phyloP scores from a whole-genome alignment of 129 eudicot genomes.

The Escallonia rubra region DNA sequence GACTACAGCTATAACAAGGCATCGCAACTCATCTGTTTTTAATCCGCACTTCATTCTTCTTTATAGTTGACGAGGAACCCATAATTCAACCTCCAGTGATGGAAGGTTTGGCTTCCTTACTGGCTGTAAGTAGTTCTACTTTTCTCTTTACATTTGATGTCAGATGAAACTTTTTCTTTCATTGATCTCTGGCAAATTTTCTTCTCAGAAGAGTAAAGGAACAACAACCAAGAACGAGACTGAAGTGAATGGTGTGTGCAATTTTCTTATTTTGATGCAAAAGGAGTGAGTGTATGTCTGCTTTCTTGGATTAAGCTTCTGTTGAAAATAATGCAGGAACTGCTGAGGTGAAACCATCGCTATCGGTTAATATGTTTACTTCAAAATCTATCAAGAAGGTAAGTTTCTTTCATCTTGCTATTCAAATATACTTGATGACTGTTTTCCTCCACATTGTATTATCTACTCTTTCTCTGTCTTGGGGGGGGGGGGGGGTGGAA shows the following conservation, averaged over 20 bases:
- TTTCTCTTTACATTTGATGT: neutral
- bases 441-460: neutral
- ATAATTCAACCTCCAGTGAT: slow-evolving; percentile 58
- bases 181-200: slow-evolving; percentile 6
- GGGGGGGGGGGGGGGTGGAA: too few species aligned
- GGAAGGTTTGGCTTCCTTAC: slow-evolving; percentile 69
- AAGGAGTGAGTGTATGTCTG: neutral
- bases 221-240: slow-evolving; percentile 29
- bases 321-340: slow-evolving; percentile 35
- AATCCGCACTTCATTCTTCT: neutral
- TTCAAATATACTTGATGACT: neutral
- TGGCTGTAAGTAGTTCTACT: slow-evolving; percentile 40
- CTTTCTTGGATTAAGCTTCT: neutral
- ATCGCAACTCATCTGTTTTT: too few species aligned
- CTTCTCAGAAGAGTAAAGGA: slow-evolving; percentile 41
- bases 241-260: slow-evolving; percentile 53
- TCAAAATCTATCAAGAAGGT: slow-evolving; percentile 60
- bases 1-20: too few species aligned
- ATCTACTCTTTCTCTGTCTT: neutral
- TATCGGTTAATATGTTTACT: slow-evolving; percentile 35
- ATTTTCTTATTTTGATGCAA: slow-evolving; percentile 1
- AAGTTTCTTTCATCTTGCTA: neutral
- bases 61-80: slow-evolving; percentile 39
- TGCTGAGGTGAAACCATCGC: slow-evolving; percentile 24
- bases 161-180: slow-evolving; percentile 2